Evolutionary conservation across 148 eudicot species (phyloP), one percentile per base, ranked within the genome.

Genomic region (Persicaria tinctoria): DNA sequence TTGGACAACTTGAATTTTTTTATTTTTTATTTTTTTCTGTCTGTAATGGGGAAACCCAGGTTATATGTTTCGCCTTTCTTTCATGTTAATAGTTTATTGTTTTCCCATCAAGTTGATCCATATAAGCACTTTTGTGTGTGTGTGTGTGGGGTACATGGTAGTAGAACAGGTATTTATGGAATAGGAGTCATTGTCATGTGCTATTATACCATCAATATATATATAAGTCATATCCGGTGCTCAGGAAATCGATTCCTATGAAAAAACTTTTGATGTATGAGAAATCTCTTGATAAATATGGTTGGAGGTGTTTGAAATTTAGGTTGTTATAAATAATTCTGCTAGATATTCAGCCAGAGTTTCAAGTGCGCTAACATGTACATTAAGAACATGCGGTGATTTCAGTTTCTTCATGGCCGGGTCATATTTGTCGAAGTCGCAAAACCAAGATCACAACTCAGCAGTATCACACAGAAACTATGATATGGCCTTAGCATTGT

Each of bases 371-470:
- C 6, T 70, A 20, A 71, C 27, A 73, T 18, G 27, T 20, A 41
- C 50, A 49, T 62, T 38, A 73, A 53, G 46, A 48, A 9, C n/a
- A 17, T 71, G 18, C 44, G n/a, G 17, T 2, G 6, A 56, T 77
- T 76, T 68, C 90, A 92, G 97, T 92, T 92, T 84, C 86, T 92
- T 76, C 92, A 92, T 79, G 93, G 97, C 45, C 84, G 97, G 51
- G 97, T 92, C 38, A 92, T 92, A 75, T 92, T 92, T 76, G 97
- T 92, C 80, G 97, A 92, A 85, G 82, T 82, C 64, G 91, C 95
- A 23, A 92, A 87, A 76, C 83, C 95, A 41, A 88, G 89, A 78
- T 76, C 95, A 12, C 85, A 92, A 68, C 83, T 79, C 46, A 84
- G 85, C 46, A 83, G 62, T 51, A 75, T 47, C 73, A 74, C 27